These are phyloP conservation scores for Simmondsia chinensis DNA, from an alignment of 148 eudicot species.

Conservation along the genomic window DNA sequence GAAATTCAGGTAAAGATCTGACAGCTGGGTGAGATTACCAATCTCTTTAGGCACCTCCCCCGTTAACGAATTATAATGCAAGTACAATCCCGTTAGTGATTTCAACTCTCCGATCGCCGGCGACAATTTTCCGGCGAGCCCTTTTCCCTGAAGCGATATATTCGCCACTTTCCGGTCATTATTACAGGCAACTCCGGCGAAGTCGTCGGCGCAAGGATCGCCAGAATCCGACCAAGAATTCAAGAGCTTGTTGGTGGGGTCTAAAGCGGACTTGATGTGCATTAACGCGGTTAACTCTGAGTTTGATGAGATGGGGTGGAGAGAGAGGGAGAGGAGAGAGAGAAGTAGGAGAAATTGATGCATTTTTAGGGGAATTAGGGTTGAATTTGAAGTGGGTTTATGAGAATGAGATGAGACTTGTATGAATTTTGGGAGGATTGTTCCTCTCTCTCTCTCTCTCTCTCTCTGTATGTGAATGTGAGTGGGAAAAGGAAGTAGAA, in stretches of 20 bases:
- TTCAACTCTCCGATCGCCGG: constrained; percentile 64
- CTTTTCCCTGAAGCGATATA: constrained; percentile 57
- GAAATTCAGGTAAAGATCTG: constrained; percentile 74
- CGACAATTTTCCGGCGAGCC: constrained; percentile 54
- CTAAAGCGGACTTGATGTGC: constrained; percentile 62
- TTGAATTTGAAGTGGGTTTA: neutral
- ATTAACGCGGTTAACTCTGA: constrained; percentile 65
- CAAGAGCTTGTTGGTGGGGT: constrained; percentile 57
- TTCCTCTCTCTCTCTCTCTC: neutral
- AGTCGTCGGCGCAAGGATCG: constrained; percentile 61
- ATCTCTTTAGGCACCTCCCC: constrained; percentile 72
- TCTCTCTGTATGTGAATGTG: no score
- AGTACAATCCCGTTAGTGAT: constrained; percentile 61
- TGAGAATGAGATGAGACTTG: no score
- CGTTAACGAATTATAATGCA: constrained; percentile 64
- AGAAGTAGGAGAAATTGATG: neutral
- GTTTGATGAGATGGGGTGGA: constrained; percentile 18
- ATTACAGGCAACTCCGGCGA: constrained; percentile 79
- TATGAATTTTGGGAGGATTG: neutral
- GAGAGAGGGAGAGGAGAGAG: constrained; percentile 1
- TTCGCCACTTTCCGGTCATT: constrained; percentile 67
- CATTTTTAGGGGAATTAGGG: constrained; percentile 4
- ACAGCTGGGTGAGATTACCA: constrained; percentile 41
- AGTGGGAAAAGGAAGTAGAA: neutral
- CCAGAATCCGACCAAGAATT: constrained; percentile 48